Evolutionary conservation across 2,329 filamentous ascomycete species (phyloP).

Genomic region (Penicillium sp.): DNA sequence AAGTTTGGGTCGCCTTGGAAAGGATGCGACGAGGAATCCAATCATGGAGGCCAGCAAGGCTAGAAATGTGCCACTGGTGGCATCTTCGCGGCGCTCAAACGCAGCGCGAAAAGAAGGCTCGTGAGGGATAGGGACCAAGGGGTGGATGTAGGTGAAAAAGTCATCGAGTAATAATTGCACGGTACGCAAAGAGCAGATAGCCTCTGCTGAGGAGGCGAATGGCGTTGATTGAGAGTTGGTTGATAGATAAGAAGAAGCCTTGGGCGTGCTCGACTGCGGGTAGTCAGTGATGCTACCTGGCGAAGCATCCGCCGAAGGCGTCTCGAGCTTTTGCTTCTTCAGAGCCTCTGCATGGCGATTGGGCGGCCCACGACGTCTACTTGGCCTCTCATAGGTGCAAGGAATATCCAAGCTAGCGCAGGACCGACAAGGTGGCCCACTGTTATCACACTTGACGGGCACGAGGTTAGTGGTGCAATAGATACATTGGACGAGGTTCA

Average conservation of each 20-base stretch:
- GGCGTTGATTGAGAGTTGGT: constrained; percentile 37
- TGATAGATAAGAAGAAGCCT: constrained; percentile 12
- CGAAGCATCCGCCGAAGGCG: constrained; percentile 31
- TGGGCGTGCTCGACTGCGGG: constrained; percentile 42
- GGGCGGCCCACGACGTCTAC: constrained; percentile 64
- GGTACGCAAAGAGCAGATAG: constrained; percentile 46
- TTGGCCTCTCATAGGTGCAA: constrained; percentile 67
- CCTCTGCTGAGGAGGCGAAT: constrained; percentile 51
- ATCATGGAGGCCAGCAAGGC: constrained; percentile 50
- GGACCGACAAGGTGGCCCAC: constrained; percentile 66
- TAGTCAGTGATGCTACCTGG: constrained; percentile 43
- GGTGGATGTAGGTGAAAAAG: constrained; percentile 52
- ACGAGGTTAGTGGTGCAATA: constrained; percentile 7
- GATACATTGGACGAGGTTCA: neutral
- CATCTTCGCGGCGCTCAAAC: constrained; percentile 46
- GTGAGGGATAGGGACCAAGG: constrained; percentile 49
- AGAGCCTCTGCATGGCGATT: constrained; percentile 68
- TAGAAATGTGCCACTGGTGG: constrained; percentile 44
- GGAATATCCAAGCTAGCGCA: constrained; percentile 66
- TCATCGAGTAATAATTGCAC: constrained; percentile 47
- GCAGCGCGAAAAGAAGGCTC: constrained; percentile 49
- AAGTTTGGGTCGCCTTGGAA: constrained; percentile 46
- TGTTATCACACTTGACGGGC: constrained; percentile 61
- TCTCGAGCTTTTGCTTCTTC: constrained; percentile 60
- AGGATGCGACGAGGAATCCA: constrained; percentile 47